Evolutionary conservation across 1,284 basidiomycete species (phyloP).

Genomic region (Ceratobasidium sp.): DNA sequence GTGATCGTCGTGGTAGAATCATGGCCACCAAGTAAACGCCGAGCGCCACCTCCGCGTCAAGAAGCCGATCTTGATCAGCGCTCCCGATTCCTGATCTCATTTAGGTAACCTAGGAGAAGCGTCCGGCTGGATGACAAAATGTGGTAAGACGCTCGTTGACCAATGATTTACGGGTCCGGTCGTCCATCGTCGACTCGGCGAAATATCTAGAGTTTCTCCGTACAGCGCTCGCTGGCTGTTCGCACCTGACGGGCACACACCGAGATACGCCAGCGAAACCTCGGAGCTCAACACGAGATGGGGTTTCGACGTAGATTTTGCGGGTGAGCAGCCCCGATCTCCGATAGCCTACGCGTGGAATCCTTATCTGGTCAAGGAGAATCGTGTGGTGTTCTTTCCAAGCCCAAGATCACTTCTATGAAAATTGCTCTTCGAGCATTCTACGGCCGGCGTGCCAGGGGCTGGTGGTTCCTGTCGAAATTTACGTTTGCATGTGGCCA

Average conservation of each 20-base stretch:
- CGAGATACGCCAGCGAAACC: background rate
- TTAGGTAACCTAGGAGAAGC: conserved; percentile 2
- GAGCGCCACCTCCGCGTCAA: background rate
- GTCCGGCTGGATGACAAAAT: conserved; percentile 2
- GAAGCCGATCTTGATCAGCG: conserved; percentile 8
- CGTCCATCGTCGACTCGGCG: conserved; percentile 13
- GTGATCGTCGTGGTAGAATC: background rate
- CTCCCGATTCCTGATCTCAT: conserved; percentile 23
- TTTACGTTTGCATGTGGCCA: background rate
- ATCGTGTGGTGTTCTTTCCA: background rate
- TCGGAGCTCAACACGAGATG: background rate
- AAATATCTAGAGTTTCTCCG: conserved; percentile 18
- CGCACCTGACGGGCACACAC: background rate
- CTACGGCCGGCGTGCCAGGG: background rate
- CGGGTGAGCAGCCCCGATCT: conserved; percentile 24
- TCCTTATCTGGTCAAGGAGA: background rate
- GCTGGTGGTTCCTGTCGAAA: background rate
- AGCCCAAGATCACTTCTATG: background rate
- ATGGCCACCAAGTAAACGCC: conserved; percentile 1
- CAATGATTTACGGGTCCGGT: conserved; percentile 13
- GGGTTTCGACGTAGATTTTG: background rate
- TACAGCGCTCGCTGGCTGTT: background rate
- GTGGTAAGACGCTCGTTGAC: conserved; percentile 10
- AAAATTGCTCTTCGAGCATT: background rate
- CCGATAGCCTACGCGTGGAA: conserved; percentile 16